These are phyloP conservation scores for Gymnopilus dilepis DNA, from an alignment of 768 basidiomycete species.

Conservation along the genomic window DNA sequence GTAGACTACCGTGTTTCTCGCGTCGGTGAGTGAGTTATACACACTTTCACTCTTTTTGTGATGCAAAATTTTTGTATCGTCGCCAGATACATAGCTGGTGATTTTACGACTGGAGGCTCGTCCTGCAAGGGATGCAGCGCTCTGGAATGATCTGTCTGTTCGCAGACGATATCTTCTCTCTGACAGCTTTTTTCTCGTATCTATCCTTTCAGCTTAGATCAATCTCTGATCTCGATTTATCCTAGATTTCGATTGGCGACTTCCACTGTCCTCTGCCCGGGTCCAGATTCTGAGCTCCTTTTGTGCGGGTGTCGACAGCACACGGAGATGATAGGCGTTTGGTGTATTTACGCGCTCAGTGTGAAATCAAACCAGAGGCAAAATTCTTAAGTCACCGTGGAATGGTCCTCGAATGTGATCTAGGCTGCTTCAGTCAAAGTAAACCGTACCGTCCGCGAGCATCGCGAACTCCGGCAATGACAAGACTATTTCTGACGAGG, in stretches of 20 bases:
- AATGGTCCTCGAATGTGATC: no score
- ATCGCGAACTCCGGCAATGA: no score
- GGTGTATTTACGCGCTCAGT: no score
- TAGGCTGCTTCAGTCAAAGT: no score
- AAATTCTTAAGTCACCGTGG: no score
- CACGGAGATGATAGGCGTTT: no score
- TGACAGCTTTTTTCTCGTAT: not conserved
- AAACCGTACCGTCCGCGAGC: no score
- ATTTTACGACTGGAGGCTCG: constrained; percentile 7
- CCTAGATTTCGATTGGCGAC: not conserved
- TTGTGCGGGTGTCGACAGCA: no score
- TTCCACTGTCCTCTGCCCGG: not conserved
- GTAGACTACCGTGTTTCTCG: no score
- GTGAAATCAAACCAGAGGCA: no score
- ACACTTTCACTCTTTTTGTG: not conserved
- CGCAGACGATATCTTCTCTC: constrained; percentile 17
- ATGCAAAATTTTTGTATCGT: constrained; percentile 16
- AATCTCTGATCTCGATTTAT: not conserved
- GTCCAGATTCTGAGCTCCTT: no score
- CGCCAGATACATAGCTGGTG: constrained; percentile 10
- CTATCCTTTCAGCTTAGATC: not conserved
- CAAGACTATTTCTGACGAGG: no score
- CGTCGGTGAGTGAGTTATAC: not conserved
- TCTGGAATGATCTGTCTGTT: constrained; percentile 14
- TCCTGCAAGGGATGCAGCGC: constrained; percentile 7